Conservation (phyloP, 306 rosid genomes). For the Glycine tomentella region DNA sequence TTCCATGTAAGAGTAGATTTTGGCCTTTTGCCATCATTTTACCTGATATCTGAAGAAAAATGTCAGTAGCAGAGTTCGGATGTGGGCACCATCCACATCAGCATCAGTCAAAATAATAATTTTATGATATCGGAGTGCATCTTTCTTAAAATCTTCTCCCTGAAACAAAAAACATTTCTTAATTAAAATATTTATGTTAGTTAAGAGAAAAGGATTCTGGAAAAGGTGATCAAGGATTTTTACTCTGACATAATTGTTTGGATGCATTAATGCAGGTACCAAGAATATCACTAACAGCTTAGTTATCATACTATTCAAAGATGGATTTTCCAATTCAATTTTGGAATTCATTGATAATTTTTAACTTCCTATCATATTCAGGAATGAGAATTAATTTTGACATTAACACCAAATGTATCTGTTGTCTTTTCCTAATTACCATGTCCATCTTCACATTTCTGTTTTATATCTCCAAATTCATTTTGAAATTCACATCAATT, state of each 20-base stretch:
- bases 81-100: conserved; percentile 99
- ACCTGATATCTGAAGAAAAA: conserved; percentile 99
- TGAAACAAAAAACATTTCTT: conserved; percentile 41
- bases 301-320: not conserved
- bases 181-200: not conserved
- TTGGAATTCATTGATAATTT: conserved; percentile 8
- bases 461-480: not conserved
- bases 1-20: not conserved
- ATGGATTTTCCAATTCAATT: conserved; percentile 24
- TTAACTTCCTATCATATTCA: not conserved
- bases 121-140: conserved; percentile 91
- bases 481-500: not conserved
- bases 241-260: too few relatives aligned
- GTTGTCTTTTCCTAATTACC: conserved; percentile 7
- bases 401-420: not conserved
- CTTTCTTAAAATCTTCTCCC: conserved; percentile 96
- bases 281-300: not conserved
- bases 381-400: not conserved
- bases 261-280: not conserved
- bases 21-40: conserved; percentile 26
- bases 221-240: too few relatives aligned
- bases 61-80: conserved; percentile 86
- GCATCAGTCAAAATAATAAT: conserved; percentile 95
- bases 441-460: not conserved
- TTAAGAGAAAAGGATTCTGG: too few relatives aligned